phyloP scores from a whole-genome alignment of 257 asterid genomes.

The Solanum tarijense region DNA sequence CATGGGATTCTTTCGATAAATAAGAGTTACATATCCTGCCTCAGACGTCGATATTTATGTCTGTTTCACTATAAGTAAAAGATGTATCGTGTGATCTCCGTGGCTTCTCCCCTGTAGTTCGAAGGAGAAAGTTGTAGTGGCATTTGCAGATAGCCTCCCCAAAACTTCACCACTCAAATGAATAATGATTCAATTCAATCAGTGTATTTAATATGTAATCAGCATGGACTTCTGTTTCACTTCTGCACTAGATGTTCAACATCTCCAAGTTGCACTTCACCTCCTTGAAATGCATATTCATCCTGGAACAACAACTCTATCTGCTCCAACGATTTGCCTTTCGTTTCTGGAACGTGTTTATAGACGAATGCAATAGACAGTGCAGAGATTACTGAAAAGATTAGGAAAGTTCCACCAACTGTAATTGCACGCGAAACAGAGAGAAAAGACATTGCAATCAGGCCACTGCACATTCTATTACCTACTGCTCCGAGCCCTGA shows the following conservation, averaged over 20 bases:
- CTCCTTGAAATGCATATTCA: conserved; percentile 24
- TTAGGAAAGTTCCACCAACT: conserved; percentile 61
- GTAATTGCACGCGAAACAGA: conserved; percentile 61
- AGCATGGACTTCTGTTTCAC: background rate
- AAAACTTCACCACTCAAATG: background rate
- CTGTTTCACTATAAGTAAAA: background rate
- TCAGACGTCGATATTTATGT: background rate
- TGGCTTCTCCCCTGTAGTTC: background rate
- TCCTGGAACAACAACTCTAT: conserved; percentile 63
- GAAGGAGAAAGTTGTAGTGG: background rate
- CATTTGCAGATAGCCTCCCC: background rate
- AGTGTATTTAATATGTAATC: background rate
- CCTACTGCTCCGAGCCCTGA: conserved; percentile 94
- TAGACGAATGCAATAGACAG: conserved; percentile 57
- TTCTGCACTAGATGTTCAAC: conserved; percentile 65
- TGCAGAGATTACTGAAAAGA: conserved; percentile 49
- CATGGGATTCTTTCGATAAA: background rate
- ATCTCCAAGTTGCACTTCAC: conserved; percentile 64
- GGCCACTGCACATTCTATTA: conserved; percentile 81
- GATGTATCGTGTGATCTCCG: background rate
- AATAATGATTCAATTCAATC: background rate
- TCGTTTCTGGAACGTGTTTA: conserved; percentile 63
- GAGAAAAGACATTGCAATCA: conserved; percentile 81
- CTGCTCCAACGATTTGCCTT: conserved; percentile 88
- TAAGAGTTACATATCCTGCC: background rate